Evolutionary conservation across 2,329 filamentous ascomycete genomes (phyloP).

Genomic region (Proliferodiscus dingleyae): DNA sequence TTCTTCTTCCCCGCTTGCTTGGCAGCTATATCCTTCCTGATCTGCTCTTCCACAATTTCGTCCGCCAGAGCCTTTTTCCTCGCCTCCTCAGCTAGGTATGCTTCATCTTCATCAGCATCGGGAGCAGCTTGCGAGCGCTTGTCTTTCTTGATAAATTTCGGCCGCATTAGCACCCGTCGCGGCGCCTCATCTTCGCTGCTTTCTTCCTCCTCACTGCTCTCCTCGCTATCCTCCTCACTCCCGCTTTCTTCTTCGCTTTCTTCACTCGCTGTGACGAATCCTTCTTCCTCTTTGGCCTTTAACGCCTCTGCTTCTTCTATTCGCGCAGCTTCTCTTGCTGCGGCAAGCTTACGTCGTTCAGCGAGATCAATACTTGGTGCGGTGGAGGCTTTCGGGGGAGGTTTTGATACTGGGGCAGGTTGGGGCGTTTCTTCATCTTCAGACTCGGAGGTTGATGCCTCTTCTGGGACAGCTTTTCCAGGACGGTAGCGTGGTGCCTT

Average conservation of each 20-base stretch:
- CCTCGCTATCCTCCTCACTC: conserved; percentile 24
- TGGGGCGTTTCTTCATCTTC: conserved; percentile 40
- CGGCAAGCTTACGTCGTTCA: conserved; percentile 41
- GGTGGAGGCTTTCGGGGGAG: conserved; percentile 52
- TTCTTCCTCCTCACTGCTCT: conserved; percentile 25
- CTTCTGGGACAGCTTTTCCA: conserved; percentile 64
- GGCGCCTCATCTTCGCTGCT: conserved; percentile 55
- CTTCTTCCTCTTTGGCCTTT: conserved; percentile 48
- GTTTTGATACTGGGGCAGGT: conserved; percentile 22
- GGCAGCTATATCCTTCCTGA: conserved; percentile 74
- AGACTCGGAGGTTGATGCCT: conserved; percentile 39
- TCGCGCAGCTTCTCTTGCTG: conserved; percentile 43
- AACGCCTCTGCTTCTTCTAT: conserved; percentile 40
- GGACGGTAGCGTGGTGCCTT: conserved; percentile 78
- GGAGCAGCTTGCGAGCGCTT: conserved; percentile 37
- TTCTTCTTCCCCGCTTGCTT: conserved; percentile 72
- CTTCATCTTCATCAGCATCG: conserved; percentile 38
- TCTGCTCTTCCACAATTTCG: conserved; percentile 79
- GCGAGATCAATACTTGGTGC: conserved; percentile 53
- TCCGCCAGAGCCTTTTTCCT: conserved; percentile 68
- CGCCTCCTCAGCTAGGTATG: conserved; percentile 51
- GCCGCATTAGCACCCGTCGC: conserved; percentile 53
- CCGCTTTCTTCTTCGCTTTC: conserved; percentile 40
- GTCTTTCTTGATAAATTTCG: conserved; percentile 59
- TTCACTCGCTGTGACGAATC: conserved; percentile 62